These are phyloP conservation scores for Pseudoperonospora humuli DNA, from an alignment of 352 stramenopile species.

Conservation along the genomic window DNA sequence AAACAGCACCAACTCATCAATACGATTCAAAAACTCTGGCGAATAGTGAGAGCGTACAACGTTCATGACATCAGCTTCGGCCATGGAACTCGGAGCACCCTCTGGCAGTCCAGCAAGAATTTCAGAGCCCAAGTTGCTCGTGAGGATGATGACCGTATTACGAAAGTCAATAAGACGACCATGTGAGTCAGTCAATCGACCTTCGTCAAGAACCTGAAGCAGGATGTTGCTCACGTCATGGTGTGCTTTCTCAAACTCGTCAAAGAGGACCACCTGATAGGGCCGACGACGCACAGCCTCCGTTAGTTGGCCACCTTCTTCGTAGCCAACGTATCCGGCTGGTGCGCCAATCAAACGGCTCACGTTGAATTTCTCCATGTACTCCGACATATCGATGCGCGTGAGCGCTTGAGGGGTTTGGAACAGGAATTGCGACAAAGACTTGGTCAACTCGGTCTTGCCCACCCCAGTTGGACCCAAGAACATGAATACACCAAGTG, in stretches of 20 bases:
- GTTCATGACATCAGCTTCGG: conserved; percentile 82
- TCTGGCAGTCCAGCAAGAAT: conserved; percentile 59
- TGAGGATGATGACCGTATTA: conserved; percentile 97
- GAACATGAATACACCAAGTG: conserved; percentile 94
- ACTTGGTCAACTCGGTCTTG: conserved; percentile 97
- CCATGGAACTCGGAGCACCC: conserved; percentile 37
- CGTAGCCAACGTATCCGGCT: conserved; percentile 90
- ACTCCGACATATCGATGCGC: conserved; percentile 96
- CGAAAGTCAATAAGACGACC: conserved; percentile 94
- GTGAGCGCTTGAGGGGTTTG: conserved; percentile 92
- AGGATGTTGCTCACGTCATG: conserved; percentile 95
- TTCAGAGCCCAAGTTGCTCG: conserved; percentile 94
- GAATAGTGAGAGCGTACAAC: conserved; percentile 91
- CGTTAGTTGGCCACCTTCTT: conserved; percentile 94
- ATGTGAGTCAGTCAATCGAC: conserved; percentile 94
- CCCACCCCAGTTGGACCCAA: conserved; percentile 90
- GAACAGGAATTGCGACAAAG: conserved; percentile 93
- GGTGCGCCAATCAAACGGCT: conserved; percentile 88
- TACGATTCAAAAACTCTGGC: conserved; percentile 98
- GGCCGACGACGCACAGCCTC: conserved; percentile 91
- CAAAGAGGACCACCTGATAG: conserved; percentile 95
- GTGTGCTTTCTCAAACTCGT: conserved; percentile 98
- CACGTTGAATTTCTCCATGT: conserved; percentile 95
- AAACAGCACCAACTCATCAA: conserved; percentile 98
- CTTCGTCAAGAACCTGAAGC: conserved; percentile 85